Base-by-base conservation (phyloP, 2,329 filamentous ascomycete species). In the Microdochium trichocladiopsis region DNA sequence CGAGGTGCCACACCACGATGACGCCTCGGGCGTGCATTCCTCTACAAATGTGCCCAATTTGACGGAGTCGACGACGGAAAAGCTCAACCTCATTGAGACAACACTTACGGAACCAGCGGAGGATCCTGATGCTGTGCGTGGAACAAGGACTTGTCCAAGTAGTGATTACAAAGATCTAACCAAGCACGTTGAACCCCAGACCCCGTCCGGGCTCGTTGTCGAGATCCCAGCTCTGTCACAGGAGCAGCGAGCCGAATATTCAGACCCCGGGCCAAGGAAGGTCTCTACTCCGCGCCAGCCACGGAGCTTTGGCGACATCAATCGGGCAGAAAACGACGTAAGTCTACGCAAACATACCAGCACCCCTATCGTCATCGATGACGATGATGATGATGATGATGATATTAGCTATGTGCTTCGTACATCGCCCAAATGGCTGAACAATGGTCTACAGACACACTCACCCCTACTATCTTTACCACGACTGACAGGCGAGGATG, bases 391-490 rank as follows among this genome's bases (percentile, higher is more conserved):
- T 31, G 28, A 31, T 31, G 41, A 45, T 45, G 41, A 45, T 18
- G 21, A 45, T 28, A 51, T 63, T 2, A 51, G 53, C n/a, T 59
- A 58, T 31, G 58, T 62, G 21, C 25, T 63, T 41, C 52, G 51
- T 8, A 54, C 59, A 45, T 61, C 60, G 16, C 57, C 58, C 12
- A 48, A 6, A 14, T 62, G 59, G 60, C 48, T 62, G 10, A 56
- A 53, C 10, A 22, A 21, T 45, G 18, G 10, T 45, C 41, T 45
- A 45, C 41, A 45, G 41, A 23, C 6, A 22, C 12, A 45, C 18
- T 45, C 41, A 45, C 41, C 41, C 12, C 41, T 45, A 18, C 18
- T 45, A 21, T 45, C 41, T 22, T 8, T 45, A 45, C 41, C 41
- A 45, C 16, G 24, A 28, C 49, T 49, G n/a, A 18, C 47, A 11